Conservation (phyloP, 2,329 filamentous ascomycete species). For the Apiospora phragmitis region DNA sequence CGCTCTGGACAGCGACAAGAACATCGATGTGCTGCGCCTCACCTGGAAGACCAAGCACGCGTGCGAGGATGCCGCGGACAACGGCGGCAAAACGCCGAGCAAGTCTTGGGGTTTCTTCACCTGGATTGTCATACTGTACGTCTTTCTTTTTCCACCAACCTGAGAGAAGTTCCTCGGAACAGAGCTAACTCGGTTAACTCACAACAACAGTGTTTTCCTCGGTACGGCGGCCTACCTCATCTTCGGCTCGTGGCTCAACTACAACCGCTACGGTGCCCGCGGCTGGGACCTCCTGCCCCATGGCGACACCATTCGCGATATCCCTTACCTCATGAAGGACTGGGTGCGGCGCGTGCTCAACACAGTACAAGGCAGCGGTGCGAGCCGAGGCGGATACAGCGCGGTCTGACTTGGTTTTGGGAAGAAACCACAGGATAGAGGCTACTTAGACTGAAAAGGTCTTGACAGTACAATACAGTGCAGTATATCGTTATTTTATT, state of each 20-base stretch:
- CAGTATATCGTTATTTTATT: background rate
- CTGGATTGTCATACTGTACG: conserved; percentile 93
- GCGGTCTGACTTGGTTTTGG: conserved; percentile 64
- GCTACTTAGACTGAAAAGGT: conserved; percentile 13
- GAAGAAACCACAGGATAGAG: conserved; percentile 10
- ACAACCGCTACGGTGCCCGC: conserved; percentile 91
- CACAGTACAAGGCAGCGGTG: conserved; percentile 77
- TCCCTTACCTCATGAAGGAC: conserved; percentile 91
- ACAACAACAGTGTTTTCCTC: conserved; percentile 71
- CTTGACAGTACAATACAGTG: background rate
- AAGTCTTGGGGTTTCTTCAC: conserved; percentile 92
- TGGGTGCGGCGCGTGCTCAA: conserved; percentile 78
- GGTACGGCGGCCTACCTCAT: conserved; percentile 87
- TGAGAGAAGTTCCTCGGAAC: background rate
- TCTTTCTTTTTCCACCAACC: conserved; percentile 23
- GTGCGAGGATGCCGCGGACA: conserved; percentile 59
- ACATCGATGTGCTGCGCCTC: conserved; percentile 66
- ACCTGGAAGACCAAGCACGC: conserved; percentile 88
- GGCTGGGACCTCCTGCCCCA: conserved; percentile 96
- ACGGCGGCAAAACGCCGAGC: conserved; percentile 45
- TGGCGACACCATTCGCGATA: conserved; percentile 85
- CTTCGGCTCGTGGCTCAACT: conserved; percentile 98
- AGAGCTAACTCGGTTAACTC: conserved; percentile 20
- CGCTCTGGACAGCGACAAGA: conserved; percentile 53
- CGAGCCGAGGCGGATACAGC: conserved; percentile 84